These are phyloP conservation scores for Oleoguttula mirabilis DNA, from an alignment of 495 filamentous ascomycete genomes.

Conservation along the genomic window DNA sequence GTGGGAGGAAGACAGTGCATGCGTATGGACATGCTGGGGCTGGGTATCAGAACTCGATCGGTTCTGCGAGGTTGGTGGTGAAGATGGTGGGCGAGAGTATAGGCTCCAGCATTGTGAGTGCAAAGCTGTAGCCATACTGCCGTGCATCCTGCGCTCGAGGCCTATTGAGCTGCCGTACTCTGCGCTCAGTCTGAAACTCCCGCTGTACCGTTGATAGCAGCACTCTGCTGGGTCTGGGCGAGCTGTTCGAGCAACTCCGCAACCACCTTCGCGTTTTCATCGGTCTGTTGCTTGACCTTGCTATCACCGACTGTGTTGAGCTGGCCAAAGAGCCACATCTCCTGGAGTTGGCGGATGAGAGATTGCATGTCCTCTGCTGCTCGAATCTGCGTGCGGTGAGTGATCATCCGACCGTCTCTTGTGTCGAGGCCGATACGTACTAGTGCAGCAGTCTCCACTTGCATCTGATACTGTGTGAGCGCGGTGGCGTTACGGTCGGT, in stretches of 20 bases:
- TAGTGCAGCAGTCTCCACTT: constrained; percentile 51
- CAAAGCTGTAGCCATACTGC: constrained; percentile 14
- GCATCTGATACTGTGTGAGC: constrained; percentile 48
- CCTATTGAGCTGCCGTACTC: too few species aligned
- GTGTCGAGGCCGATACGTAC: constrained; percentile 29
- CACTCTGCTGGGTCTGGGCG: background rate
- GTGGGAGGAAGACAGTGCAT: constrained; percentile 20
- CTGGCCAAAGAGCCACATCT: constrained; percentile 63
- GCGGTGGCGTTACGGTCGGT: constrained; percentile 39
- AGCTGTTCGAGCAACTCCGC: constrained; percentile 30
- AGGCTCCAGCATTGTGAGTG: background rate
- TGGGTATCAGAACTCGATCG: constrained; percentile 23
- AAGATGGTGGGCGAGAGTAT: constrained; percentile 13
- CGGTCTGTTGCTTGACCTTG: constrained; percentile 36
- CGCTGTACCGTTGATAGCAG: background rate
- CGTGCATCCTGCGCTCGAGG: too few species aligned
- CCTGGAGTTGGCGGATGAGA: constrained; percentile 53
- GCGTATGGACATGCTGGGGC: constrained; percentile 23
- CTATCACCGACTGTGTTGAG: constrained; percentile 46
- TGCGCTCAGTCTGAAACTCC: too few species aligned
- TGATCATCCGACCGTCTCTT: background rate
- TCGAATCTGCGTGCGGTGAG: constrained; percentile 38
- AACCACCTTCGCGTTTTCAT: constrained; percentile 42
- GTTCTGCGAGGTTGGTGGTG: constrained; percentile 14
- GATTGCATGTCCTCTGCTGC: constrained; percentile 54